These are phyloP conservation scores for Nephelium lappaceum DNA, from an alignment of 345 rosid species.

Conservation along the genomic window DNA sequence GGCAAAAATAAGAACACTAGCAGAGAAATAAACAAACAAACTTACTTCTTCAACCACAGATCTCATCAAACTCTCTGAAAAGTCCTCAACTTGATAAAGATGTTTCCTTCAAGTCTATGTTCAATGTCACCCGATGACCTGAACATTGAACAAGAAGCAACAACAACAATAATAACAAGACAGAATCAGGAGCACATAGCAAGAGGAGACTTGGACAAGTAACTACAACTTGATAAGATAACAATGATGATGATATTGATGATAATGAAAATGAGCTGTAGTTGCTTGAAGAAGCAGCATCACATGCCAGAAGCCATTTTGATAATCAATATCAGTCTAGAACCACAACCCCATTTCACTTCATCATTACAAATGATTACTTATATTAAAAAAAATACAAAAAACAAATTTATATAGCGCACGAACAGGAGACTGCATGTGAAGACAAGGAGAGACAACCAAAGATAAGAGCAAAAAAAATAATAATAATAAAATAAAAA, in stretches of 20 bases:
- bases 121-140: neutral
- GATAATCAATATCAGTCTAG: slow-evolving; percentile 22
- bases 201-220: neutral
- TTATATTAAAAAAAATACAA: neutral
- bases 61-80: neutral
- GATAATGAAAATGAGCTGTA: slow-evolving; percentile 43
- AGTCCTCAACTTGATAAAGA: neutral
- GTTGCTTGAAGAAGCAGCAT: slow-evolving; percentile 47
- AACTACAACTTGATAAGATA: slow-evolving; percentile 3
- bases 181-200: neutral
- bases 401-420: slow-evolving; percentile 20
- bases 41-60: slow-evolving; percentile 11
- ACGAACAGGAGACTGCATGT: slow-evolving; percentile 47
- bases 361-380: neutral
- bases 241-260: slow-evolving; percentile 12
- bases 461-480: slow-evolving; percentile 4
- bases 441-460: slow-evolving; percentile 31
- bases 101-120: neutral
- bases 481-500: neutral
- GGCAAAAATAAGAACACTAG: neutral
- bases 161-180: neutral
- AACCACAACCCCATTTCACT: neutral
- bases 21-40: neutral
- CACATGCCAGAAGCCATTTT: slow-evolving; percentile 38
- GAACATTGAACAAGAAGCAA: neutral